A percentile compares a stretch with the other conserved stretches of the same genome.
These are phyloP conservation scores for Petasospora rhodanensis DNA, from an alignment of 1,139 yeast species.

Conservation along the genomic window DNA sequence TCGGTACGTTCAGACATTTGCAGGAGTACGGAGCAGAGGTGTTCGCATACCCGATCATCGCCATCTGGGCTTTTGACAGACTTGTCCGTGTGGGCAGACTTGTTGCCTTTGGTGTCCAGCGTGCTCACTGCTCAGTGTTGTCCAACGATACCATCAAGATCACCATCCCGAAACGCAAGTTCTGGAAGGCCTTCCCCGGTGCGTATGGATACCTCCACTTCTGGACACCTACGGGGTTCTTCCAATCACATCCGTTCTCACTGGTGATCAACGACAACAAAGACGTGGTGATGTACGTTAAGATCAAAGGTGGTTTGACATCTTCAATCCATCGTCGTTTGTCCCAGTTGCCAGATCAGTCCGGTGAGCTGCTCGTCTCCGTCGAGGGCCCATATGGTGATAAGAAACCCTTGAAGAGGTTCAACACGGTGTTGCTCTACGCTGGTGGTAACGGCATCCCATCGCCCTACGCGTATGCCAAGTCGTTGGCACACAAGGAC, in stretches of 20 bases:
- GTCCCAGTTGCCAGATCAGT: constrained; percentile 17
- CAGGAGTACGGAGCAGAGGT: constrained; percentile 30
- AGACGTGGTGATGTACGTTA: constrained; percentile 37
- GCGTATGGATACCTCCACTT: constrained; percentile 37
- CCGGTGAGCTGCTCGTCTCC: constrained; percentile 29
- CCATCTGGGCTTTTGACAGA: constrained; percentile 36
- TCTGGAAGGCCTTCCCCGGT: constrained; percentile 33
- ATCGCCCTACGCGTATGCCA: constrained; percentile 35
- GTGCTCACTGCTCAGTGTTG: constrained; percentile 42
- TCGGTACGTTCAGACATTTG: constrained; percentile 55
- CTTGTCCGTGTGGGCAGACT: constrained; percentile 29
- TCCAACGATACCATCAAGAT: constrained; percentile 41
- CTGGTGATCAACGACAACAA: constrained; percentile 30
- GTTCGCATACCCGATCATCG: constrained; percentile 22
- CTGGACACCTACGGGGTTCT: constrained; percentile 38
- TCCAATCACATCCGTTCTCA: constrained; percentile 58
- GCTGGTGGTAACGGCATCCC: constrained; percentile 77
- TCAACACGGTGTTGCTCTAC: constrained; percentile 47
- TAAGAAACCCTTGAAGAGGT: constrained; percentile 46
- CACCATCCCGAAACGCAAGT: constrained; percentile 26
- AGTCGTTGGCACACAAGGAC: constrained; percentile 4
- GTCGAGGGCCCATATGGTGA: constrained; percentile 63
- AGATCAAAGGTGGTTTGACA: constrained; percentile 46
- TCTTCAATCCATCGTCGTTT: constrained; percentile 31
- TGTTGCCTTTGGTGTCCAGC: constrained; percentile 29